Percentiles rank a stretch among this genome's conserved stretches.
These are phyloP conservation scores for Abelmoschus esculentus DNA, from an alignment of 345 rosid species.

Conservation along the genomic window DNA sequence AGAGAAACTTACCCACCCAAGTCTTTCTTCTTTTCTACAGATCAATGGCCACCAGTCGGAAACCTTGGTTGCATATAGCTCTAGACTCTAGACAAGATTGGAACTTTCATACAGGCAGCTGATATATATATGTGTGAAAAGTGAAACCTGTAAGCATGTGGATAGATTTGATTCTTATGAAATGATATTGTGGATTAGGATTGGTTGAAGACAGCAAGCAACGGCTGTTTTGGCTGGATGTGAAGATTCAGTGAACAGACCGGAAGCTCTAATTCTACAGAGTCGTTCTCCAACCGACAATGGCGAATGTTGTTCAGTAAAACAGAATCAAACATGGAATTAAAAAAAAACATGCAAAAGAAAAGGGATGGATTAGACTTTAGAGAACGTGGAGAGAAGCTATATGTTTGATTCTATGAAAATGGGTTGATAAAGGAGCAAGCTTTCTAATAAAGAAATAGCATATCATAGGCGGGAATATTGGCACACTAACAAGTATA, in stretches of 20 bases:
- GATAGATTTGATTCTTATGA: slow-evolving; percentile 5
- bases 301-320: slow-evolving; percentile 24
- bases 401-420: not conserved
- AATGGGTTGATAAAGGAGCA: not conserved
- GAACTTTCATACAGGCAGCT: not conserved
- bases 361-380: not conserved
- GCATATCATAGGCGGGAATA: slow-evolving; percentile 3
- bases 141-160: slow-evolving; percentile 2
- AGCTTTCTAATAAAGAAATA: not conserved
- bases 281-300: slow-evolving; percentile 25
- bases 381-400: slow-evolving; percentile 8
- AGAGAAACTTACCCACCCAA: not conserved
- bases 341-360: not conserved
- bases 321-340: not conserved
- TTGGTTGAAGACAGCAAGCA: slow-evolving; percentile 12
- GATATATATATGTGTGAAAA: not conserved
- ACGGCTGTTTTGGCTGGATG: slow-evolving; percentile 24
- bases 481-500: not conserved
- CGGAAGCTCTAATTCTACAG: slow-evolving; percentile 9
- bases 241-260: slow-evolving; percentile 21
- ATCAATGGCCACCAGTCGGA: not conserved
- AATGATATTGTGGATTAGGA: slow-evolving; percentile 15
- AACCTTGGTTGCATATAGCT: slow-evolving; percentile 7
- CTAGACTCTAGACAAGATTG: not conserved
- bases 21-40: not conserved